Conservation (phyloP, 257 asterid genomes). For the Solanum pimpinellifolium region DNA sequence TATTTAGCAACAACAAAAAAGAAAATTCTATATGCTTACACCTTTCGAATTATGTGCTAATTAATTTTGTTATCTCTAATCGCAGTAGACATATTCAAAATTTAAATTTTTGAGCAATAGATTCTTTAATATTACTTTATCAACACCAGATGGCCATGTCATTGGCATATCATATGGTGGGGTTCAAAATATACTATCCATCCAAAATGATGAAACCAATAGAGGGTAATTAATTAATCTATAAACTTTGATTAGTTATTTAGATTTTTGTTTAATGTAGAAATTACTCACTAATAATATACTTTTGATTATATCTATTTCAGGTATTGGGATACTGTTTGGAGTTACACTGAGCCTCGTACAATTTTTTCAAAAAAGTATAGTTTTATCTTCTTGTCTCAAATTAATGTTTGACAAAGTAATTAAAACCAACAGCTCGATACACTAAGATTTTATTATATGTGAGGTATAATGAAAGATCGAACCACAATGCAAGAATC, state of each 20-base stretch:
- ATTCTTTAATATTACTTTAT: constrained; percentile 23
- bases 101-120: constrained; percentile 22
- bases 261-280: not conserved
- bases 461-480: not conserved
- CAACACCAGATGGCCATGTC: constrained; percentile 32
- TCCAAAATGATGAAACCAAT: constrained; percentile 9
- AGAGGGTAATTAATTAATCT: constrained; percentile 29
- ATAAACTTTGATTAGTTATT: not conserved
- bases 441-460: not conserved
- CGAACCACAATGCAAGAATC: not conserved
- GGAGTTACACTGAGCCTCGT: constrained; percentile 16
- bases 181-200: constrained; percentile 28
- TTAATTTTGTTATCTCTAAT: not conserved
- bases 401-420: not conserved
- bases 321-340: constrained; percentile 43
- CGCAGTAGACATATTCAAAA: accelerated
- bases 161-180: constrained; percentile 29
- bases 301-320: not conserved
- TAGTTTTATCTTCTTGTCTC: not conserved
- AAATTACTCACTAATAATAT: not conserved
- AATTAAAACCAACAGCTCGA: not conserved
- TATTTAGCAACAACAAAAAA: not conserved
- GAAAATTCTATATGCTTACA: not conserved
- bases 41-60: not conserved
- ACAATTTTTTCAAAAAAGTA: constrained; percentile 16